Base-by-base conservation (phyloP, 805 yeast genomes). In the Cyberlindnera xylosilytica region DNA sequence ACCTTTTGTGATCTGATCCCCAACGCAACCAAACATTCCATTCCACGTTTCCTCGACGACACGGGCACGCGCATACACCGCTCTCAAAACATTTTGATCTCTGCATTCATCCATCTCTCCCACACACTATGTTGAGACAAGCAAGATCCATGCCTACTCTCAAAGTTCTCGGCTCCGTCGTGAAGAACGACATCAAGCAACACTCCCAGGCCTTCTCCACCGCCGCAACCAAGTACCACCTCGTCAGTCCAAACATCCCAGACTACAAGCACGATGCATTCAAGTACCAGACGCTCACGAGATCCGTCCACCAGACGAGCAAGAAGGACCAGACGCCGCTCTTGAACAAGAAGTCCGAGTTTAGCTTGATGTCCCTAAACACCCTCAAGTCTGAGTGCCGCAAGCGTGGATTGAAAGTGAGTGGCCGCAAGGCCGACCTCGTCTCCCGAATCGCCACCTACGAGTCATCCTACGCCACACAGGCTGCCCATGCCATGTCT, bases 361-460 rank as follows among this genome's bases (percentile, higher is more conserved):
- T 60, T 38, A 39, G 51, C 7, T 49, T 62, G 22, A 72, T 79
- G 76, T 76, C 77, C 33, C 63, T 81, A 30, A 73, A 74, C 41
- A 68, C 76, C 2, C 67, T 82, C 50, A 79, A 76, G 55, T 59
- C 58, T 39, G 87, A 81, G 56, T 79, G 87, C 57, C 74, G 75
- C 43, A 65, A 64, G 43, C 70, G 82, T 46, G 85, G 86, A 0
- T 59, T 82, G 45, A 78, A 74, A 52, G 73, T 80, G 0, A 63
- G 77, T n/a, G 89, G 89, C 12, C 69, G 70, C 38, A 82, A 82
- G 54, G 60, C 72, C 9, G 87, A 82, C 23, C 62, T 82, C 19
- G 68, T 81, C 20, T 55, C 62, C 9, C 58, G 71, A 41, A 57
- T 61, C 19, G 38, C 56, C 22, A 47, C 54, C 6, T 49, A 46